Conservation (phyloP, 2,329 filamentous ascomycete species). For the Stachybotrys elegans region DNA sequence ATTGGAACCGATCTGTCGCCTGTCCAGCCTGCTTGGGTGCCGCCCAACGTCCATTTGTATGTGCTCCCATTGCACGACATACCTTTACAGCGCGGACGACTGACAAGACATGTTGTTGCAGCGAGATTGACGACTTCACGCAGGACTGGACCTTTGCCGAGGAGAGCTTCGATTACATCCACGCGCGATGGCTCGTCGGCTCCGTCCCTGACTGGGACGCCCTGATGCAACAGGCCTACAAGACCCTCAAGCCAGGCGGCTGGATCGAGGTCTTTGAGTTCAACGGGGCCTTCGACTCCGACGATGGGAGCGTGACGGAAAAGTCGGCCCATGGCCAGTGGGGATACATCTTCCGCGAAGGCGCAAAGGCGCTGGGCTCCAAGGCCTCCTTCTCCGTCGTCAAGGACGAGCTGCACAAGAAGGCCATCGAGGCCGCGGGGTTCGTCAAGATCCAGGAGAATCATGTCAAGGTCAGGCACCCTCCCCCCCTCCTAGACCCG, state of each 20-base stretch:
- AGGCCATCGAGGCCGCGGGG: constrained; percentile 22
- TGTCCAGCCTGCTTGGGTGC: constrained; percentile 26
- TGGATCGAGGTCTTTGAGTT: constrained; percentile 25
- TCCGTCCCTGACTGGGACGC: constrained; percentile 51
- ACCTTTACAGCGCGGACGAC: background rate
- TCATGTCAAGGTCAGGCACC: constrained; percentile 25
- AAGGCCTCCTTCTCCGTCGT: constrained; percentile 21
- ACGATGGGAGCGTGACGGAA: constrained; percentile 8
- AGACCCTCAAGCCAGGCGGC: constrained; percentile 39
- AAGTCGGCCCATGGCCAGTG: constrained; percentile 22
- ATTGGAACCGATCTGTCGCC: constrained; percentile 30
- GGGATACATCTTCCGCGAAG: constrained; percentile 19
- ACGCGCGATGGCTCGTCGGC: constrained; percentile 51
- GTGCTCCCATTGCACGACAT: too few species aligned
- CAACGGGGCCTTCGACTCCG: constrained; percentile 13
- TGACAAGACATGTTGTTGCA: constrained; percentile 1
- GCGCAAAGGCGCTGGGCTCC: constrained; percentile 19
- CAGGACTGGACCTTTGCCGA: constrained; percentile 38
- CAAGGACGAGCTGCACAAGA: constrained; percentile 23
- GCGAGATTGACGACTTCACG: constrained; percentile 27
- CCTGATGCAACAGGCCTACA: constrained; percentile 46
- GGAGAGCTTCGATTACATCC: constrained; percentile 52
- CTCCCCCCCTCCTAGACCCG: too few species aligned
- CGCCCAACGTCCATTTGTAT: constrained; percentile 23
- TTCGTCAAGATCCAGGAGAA: constrained; percentile 18